Evolutionary conservation across 495 filamentous ascomycete species (phyloP).

Genomic region (Podospora bellae-mahoneyi): DNA sequence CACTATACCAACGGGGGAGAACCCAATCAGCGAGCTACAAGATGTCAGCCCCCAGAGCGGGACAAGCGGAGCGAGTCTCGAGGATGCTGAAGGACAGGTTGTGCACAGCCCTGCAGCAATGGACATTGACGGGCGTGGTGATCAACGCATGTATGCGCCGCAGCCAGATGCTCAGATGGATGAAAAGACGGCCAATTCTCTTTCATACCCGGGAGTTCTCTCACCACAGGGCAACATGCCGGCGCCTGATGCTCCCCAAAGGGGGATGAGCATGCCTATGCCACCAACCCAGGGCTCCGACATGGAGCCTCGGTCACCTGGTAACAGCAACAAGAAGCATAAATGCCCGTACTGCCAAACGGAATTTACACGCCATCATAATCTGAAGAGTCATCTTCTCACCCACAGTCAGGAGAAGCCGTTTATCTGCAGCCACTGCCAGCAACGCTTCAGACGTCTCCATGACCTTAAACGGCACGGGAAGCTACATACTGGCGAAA

Average conservation of each 20-base stretch:
- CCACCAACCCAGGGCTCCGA: constrained; percentile 58
- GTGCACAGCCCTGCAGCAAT: constrained; percentile 43
- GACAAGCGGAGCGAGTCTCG: constrained; percentile 37
- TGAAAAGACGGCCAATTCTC: constrained; percentile 42
- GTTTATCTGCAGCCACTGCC: constrained; percentile 83
- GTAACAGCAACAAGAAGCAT: constrained; percentile 74
- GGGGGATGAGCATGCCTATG: constrained; percentile 75
- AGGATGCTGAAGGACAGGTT: constrained; percentile 34
- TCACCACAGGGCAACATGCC: constrained; percentile 36
- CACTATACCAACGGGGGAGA: constrained; percentile 34
- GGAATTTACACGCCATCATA: constrained; percentile 96
- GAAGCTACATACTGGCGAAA: constrained; percentile 94
- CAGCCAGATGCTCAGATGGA: constrained; percentile 49
- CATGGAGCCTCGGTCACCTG: constrained; percentile 42
- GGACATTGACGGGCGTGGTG: constrained; percentile 41
- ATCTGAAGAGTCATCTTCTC: constrained; percentile 96
- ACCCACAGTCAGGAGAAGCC: constrained; percentile 99
- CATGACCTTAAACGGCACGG: constrained; percentile 96
- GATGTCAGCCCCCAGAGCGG: constrained; percentile 43
- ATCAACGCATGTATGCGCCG: constrained; percentile 33
- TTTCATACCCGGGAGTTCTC: constrained; percentile 46
- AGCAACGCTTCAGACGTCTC: constrained; percentile 83
- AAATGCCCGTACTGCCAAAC: constrained; percentile 95
- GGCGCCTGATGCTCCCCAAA: constrained; percentile 47
- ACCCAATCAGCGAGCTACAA: constrained; percentile 31